Percentiles rank a stretch among this genome's conserved stretches.
These are phyloP conservation scores for Plasmodium vivax DNA, from an alignment of 169 alveolate species.

Conservation along the genomic window DNA sequence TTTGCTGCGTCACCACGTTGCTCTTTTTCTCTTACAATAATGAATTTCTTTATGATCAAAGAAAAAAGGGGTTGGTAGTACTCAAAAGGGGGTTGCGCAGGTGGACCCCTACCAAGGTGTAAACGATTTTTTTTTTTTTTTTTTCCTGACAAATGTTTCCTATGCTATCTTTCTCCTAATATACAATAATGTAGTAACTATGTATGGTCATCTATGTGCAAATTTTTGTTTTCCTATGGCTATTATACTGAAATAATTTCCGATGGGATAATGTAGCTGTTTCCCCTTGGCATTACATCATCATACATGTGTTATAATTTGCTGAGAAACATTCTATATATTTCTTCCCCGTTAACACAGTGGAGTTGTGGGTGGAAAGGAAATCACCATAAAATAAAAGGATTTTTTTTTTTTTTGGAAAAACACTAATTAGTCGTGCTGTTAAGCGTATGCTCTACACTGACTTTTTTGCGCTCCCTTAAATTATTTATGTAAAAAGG, in stretches of 20 bases:
- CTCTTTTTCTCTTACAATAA: background rate
- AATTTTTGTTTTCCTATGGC: background rate
- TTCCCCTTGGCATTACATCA: background rate
- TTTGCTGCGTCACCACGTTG: background rate
- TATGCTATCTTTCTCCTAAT: background rate
- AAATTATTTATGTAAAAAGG: background rate
- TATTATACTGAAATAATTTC: background rate
- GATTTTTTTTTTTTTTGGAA: background rate
- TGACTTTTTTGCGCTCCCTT: background rate
- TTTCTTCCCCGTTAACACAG: background rate
- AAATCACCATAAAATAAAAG: background rate
- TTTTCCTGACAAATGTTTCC: background rate
- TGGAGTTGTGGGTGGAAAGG: background rate
- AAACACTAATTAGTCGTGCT: background rate
- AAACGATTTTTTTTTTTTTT: background rate
- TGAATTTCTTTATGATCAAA: background rate
- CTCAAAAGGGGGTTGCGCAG: background rate
- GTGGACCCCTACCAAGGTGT: background rate
- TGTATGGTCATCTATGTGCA: background rate
- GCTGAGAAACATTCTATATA: slow-evolving; percentile 8
- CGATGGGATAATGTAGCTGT: background rate
- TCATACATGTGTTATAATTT: background rate
- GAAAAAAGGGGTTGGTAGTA: background rate
- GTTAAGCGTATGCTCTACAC: background rate
- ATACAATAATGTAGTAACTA: background rate